These are phyloP conservation scores for Trichosanthes cucumerina DNA, from an alignment of 306 rosid genomes.

Conservation along the genomic window DNA sequence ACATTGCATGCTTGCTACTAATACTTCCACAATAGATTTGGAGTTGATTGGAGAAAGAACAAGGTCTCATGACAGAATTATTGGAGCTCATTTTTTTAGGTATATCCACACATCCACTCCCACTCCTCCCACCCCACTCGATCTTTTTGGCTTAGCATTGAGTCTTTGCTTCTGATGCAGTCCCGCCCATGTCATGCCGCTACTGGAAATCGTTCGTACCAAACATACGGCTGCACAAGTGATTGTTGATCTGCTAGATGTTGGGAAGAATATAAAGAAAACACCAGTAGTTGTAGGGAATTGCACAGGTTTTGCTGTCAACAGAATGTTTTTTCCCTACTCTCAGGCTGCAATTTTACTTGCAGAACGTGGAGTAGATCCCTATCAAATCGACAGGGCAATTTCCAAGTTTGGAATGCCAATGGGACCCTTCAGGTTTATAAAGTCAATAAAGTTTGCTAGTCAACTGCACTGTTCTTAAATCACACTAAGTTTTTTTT, in stretches of 20 bases:
- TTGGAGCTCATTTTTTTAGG: slow-evolving; percentile 99
- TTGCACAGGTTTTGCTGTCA: slow-evolving; percentile 96
- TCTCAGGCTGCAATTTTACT: slow-evolving; percentile 74
- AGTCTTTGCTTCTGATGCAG: slow-evolving; percentile 40
- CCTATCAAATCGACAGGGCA: slow-evolving; percentile 65
- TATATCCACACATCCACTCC: slow-evolving; percentile 6
- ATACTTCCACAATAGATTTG: slow-evolving; percentile 97
- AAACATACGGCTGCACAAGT: slow-evolving; percentile 69
- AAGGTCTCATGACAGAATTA: slow-evolving; percentile 66
- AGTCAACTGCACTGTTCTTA: slow-evolving; percentile 11
- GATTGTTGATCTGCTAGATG: slow-evolving; percentile 75
- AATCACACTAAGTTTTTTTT: neutral
- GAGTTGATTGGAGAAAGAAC: slow-evolving; percentile 80
- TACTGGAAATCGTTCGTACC: slow-evolving; percentile 85
- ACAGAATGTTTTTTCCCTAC: slow-evolving; percentile 89
- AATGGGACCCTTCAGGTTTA: slow-evolving; percentile 97
- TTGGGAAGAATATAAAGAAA: slow-evolving; percentile 74
- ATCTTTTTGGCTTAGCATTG: slow-evolving; percentile 4
- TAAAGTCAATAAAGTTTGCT: slow-evolving; percentile 7
- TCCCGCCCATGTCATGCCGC: slow-evolving; percentile 97
- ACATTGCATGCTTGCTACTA: slow-evolving; percentile 88
- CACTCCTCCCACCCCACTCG: neutral
- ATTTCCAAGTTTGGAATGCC: slow-evolving; percentile 80
- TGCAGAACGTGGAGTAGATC: slow-evolving; percentile 69
- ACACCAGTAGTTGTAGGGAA: slow-evolving; percentile 95